Percentiles rank a stretch among this genome's conserved stretches.
Conservation (phyloP, 2,329 filamentous ascomycete species). For the Paraconiothyrium brasiliense region DNA sequence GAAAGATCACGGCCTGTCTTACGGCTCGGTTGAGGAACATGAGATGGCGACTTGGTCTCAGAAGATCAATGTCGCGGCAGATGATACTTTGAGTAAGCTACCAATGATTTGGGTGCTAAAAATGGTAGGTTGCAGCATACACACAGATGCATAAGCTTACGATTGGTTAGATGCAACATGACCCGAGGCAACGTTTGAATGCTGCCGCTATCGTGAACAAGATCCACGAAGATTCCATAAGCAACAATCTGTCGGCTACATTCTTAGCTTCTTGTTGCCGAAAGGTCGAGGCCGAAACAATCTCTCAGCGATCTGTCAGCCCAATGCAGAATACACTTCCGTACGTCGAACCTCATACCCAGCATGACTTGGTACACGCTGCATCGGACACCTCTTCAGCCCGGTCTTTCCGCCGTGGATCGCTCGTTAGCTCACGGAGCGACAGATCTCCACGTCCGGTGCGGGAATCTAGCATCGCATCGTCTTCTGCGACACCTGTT, state of each 20-base stretch:
- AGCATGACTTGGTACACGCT: background rate
- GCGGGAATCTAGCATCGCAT: constrained; percentile 1
- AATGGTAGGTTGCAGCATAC: background rate
- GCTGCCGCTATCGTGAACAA: background rate
- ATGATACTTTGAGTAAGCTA: background rate
- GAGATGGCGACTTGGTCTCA: background rate
- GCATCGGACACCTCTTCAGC: background rate
- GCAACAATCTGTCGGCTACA: background rate
- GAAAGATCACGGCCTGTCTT: background rate
- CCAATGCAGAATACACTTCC: background rate
- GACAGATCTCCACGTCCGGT: background rate
- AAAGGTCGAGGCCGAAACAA: background rate
- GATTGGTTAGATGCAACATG: background rate
- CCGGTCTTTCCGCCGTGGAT: background rate
- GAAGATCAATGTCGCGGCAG: background rate
- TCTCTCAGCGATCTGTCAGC: background rate
- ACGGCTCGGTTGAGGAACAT: background rate
- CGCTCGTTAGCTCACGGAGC: background rate
- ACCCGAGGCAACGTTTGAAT: background rate
- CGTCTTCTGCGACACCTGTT: background rate
- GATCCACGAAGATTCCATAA: background rate
- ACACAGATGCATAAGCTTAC: background rate
- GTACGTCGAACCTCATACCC: background rate
- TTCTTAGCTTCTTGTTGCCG: constrained; percentile 8
- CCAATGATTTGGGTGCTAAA: background rate